phyloP scores from a whole-genome alignment of 352 stramenopile genomes.

The Phytophthora nicotianae region DNA sequence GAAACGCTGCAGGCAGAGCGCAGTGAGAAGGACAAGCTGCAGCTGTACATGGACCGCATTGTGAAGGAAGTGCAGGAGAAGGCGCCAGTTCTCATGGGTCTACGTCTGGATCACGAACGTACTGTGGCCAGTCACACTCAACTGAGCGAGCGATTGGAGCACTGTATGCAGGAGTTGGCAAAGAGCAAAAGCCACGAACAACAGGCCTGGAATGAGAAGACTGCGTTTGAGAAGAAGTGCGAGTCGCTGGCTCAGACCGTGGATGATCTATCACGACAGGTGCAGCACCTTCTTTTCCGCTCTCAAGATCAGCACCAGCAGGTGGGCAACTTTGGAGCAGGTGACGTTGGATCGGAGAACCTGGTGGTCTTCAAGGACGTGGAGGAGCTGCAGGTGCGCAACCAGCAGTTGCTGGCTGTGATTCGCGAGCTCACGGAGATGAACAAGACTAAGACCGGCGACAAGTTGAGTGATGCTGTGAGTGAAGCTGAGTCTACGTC shows the following conservation, averaged over 20 bases:
- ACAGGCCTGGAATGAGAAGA: constrained; percentile 65
- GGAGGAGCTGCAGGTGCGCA: constrained; percentile 90
- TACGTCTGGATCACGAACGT: constrained; percentile 91
- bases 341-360: constrained; percentile 66
- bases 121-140: constrained; percentile 85
- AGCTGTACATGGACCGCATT: constrained; percentile 92
- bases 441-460: constrained; percentile 27
- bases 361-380: constrained; percentile 89
- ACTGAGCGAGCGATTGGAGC: constrained; percentile 71
- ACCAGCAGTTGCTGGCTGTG: constrained; percentile 89
- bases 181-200: constrained; percentile 80
- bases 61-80: constrained; percentile 93
- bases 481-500: constrained; percentile 28
- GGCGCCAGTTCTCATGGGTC: constrained; percentile 88
- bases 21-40: constrained; percentile 86
- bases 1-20: constrained; percentile 80
- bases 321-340: constrained; percentile 14
- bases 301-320: constrained; percentile 61
- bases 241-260: constrained; percentile 81
- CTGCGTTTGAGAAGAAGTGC: constrained; percentile 69
- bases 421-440: constrained; percentile 79
- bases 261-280: constrained; percentile 91
- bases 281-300: constrained; percentile 88
- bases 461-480: constrained; percentile 15
- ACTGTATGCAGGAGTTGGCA: constrained; percentile 67